phyloP scores from a whole-genome alignment of 306 rosid species.

The Rosa rugosa region DNA sequence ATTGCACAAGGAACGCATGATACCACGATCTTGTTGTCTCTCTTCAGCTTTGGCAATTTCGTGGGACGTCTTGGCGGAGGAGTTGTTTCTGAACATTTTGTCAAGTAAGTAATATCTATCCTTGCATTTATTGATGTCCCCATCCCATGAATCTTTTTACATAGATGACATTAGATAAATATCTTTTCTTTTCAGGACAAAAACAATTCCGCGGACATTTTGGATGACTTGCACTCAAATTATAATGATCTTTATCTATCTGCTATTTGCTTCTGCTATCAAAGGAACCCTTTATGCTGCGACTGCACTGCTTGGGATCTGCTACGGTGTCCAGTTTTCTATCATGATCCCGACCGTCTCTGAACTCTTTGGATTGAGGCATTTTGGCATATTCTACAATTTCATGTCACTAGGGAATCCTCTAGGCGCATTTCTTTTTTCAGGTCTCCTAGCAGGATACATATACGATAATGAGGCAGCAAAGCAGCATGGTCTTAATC shows the following conservation, averaged over 20 bases:
- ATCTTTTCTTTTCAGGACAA: slow-evolving; percentile 45
- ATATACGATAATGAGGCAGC: slow-evolving; percentile 69
- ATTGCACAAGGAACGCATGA: slow-evolving; percentile 69
- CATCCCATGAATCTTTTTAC: neutral
- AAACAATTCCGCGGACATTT: slow-evolving; percentile 60
- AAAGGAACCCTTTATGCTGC: slow-evolving; percentile 62
- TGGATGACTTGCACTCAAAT: slow-evolving; percentile 81
- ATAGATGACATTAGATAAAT: neutral
- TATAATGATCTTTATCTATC: slow-evolving; percentile 55
- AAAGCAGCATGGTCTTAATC: slow-evolving; percentile 49
- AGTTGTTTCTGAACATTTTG: slow-evolving; percentile 77
- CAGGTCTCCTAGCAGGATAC: slow-evolving; percentile 71
- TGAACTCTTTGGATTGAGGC: slow-evolving; percentile 72
- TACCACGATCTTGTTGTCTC: slow-evolving; percentile 63
- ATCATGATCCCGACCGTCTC: slow-evolving; percentile 82
- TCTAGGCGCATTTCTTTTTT: slow-evolving; percentile 76
- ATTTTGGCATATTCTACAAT: slow-evolving; percentile 66
- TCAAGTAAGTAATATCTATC: slow-evolving; percentile 50
- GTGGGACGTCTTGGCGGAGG: slow-evolving; percentile 89
- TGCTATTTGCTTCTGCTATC: slow-evolving; percentile 59
- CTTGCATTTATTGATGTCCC: neutral
- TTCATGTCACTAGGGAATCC: slow-evolving; percentile 71
- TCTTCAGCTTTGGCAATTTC: slow-evolving; percentile 78
- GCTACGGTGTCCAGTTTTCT: slow-evolving; percentile 77
- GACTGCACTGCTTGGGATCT: slow-evolving; percentile 62